Conservation (phyloP, 345 rosid genomes). For the Punica granatum region DNA sequence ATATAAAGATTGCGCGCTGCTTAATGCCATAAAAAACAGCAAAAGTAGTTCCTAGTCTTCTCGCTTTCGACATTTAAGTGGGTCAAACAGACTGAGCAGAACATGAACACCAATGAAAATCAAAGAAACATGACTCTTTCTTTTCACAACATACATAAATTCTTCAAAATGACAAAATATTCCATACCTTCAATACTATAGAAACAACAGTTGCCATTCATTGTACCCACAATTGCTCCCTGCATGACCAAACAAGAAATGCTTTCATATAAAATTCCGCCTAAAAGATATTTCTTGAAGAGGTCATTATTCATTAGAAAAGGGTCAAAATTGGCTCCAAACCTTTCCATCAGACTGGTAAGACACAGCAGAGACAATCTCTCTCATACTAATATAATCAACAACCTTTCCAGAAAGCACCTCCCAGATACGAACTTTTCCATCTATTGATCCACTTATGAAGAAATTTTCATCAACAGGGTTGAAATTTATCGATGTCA, state of each 20-base stretch:
- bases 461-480: conserved; percentile 44
- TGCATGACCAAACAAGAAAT: conserved; percentile 21
- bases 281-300: not conserved
- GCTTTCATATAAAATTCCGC: not conserved
- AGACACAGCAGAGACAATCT: conserved; percentile 66
- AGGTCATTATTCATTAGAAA: not conserved
- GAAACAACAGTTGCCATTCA: conserved; percentile 61
- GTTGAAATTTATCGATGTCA: conserved; percentile 43
- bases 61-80: too few species aligned
- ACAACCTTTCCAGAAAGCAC: conserved; percentile 40
- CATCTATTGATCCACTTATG: conserved; percentile 56
- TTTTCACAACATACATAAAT: not conserved
- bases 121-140: not conserved
- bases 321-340: conserved; percentile 1
- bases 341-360: conserved; percentile 67
- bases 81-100: not conserved
- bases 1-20: not conserved
- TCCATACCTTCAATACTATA: conserved; percentile 44
- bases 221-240: conserved; percentile 62
- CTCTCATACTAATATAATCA: conserved; percentile 53
- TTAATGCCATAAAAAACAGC: too few species aligned
- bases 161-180: not conserved
- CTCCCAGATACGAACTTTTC: conserved; percentile 78
- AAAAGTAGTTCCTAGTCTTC: too few species aligned
- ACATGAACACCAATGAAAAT: not conserved